phyloP scores from a whole-genome alignment of 768 basidiomycete species.

The Trametes cinnabarina region DNA sequence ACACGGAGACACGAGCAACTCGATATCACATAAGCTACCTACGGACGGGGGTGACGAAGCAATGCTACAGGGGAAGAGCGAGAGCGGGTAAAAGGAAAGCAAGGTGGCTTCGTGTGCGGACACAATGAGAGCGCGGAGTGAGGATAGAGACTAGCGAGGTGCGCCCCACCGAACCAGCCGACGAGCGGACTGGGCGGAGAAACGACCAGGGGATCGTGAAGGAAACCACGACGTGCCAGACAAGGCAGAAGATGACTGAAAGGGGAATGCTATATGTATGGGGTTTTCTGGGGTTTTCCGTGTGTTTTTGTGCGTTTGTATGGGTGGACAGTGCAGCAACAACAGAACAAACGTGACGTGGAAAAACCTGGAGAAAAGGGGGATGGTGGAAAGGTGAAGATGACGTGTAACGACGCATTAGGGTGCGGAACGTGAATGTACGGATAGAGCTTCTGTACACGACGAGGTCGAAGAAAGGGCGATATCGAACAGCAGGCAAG shows the following conservation, averaged over 20 bases:
- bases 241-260: slow-evolving; percentile 22
- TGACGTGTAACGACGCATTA: slow-evolving; percentile 31
- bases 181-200: slow-evolving; percentile 13
- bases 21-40: slow-evolving; percentile 25
- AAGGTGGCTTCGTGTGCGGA: slow-evolving; percentile 20
- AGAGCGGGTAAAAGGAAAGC: slow-evolving; percentile 5
- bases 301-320: slow-evolving; percentile 52
- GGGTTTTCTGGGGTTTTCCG: slow-evolving; percentile 36
- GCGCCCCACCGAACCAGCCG: background rate
- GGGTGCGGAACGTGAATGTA: slow-evolving; percentile 38
- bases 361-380: slow-evolving; percentile 30
- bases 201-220: slow-evolving; percentile 27
- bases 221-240: slow-evolving; percentile 27
- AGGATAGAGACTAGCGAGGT: slow-evolving; percentile 5
- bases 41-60: slow-evolving; percentile 19
- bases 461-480: slow-evolving; percentile 24
- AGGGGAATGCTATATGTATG: slow-evolving; percentile 33
- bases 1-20: slow-evolving; percentile 19
- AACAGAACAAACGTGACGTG: slow-evolving; percentile 32
- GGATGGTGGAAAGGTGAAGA: slow-evolving; percentile 18
- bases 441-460: slow-evolving; percentile 37
- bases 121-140: slow-evolving; percentile 3
- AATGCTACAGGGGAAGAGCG: slow-evolving; percentile 6
- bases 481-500: slow-evolving; percentile 21
- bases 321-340: slow-evolving; percentile 39